These are phyloP conservation scores for Synchytrium microbalum DNA, from an alignment of 371 early-diverging fungal genomes.

Conservation along the genomic window DNA sequence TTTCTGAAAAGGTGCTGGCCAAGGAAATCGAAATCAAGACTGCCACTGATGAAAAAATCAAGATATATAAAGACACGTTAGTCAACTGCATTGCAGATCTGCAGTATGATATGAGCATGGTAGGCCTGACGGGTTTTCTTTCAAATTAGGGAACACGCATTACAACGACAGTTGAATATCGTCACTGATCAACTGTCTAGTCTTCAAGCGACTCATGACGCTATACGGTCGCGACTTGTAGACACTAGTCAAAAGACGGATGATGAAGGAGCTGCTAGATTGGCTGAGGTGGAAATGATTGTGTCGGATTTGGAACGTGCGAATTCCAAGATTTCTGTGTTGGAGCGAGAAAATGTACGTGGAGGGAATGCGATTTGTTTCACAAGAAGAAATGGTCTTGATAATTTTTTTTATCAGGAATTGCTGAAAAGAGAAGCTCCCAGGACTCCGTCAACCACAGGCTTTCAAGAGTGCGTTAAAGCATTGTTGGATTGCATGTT, in stretches of 20 bases:
- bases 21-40: slow-evolving; percentile 59
- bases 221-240: slow-evolving; percentile 66
- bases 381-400: too few species aligned
- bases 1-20: slow-evolving; percentile 41
- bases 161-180: slow-evolving; percentile 73
- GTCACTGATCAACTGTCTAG: slow-evolving; percentile 66
- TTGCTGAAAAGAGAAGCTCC: too few species aligned
- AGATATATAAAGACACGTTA: slow-evolving; percentile 71
- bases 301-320: slow-evolving; percentile 76
- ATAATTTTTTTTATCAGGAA: too few species aligned
- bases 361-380: too few species aligned
- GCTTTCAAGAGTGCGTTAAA: too few species aligned
- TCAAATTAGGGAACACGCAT: slow-evolving; percentile 60
- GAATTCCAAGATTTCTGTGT: slow-evolving; percentile 57
- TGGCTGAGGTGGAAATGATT: slow-evolving; percentile 83
- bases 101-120: neutral
- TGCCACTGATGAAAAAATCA: slow-evolving; percentile 65
- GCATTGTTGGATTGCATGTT: too few species aligned
- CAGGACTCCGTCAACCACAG: too few species aligned
- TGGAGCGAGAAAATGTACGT: slow-evolving; percentile 59
- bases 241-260: slow-evolving; percentile 52
- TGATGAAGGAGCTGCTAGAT: slow-evolving; percentile 70
- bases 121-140: too few species aligned
- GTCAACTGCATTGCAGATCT: neutral
- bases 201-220: slow-evolving; percentile 62